Evolutionary conservation across 2,329 filamentous ascomycete genomes (phyloP).

Genomic region (Microcera coccophila): DNA sequence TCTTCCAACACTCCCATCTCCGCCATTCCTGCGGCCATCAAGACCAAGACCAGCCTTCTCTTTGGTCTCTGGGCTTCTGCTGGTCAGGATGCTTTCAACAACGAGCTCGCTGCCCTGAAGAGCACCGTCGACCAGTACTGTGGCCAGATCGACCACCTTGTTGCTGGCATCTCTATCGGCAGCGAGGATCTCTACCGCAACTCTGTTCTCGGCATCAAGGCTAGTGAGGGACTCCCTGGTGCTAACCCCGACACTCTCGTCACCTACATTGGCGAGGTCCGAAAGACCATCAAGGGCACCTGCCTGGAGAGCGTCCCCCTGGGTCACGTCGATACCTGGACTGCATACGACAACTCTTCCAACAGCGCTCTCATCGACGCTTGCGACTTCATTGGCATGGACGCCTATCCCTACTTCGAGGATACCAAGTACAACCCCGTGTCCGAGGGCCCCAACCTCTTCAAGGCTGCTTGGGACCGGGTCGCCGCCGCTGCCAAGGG

Average conservation of each 20-base stretch:
- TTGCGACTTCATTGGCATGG: constrained; percentile 76
- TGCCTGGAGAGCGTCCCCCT: constrained; percentile 54
- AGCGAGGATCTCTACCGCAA: constrained; percentile 82
- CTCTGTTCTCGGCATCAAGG: constrained; percentile 64
- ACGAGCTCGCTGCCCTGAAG: constrained; percentile 71
- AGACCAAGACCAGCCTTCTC: constrained; percentile 71
- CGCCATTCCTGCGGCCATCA: constrained; percentile 79
- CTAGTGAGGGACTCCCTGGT: constrained; percentile 57
- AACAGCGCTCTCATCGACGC: constrained; percentile 67
- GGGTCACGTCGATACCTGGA: constrained; percentile 91
- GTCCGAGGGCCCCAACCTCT: constrained; percentile 59
- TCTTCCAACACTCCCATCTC: constrained; percentile 62
- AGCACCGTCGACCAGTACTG: constrained; percentile 68
- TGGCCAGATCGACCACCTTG: constrained; percentile 56
- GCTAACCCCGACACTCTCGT: constrained; percentile 58
- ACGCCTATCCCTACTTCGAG: constrained; percentile 84
- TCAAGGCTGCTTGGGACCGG: constrained; percentile 61
- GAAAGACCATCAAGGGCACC: constrained; percentile 60
- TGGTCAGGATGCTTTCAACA: constrained; percentile 58
- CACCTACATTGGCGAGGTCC: constrained; percentile 67
- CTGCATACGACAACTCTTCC: constrained; percentile 67
- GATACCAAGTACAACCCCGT: constrained; percentile 64
- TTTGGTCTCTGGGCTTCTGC: constrained; percentile 81
- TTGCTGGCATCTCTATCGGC: constrained; percentile 81
- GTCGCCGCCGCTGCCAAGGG: constrained; percentile 56